Base-by-base conservation (phyloP, 805 yeast genomes). In the Barnettozyma sp. region DNA sequence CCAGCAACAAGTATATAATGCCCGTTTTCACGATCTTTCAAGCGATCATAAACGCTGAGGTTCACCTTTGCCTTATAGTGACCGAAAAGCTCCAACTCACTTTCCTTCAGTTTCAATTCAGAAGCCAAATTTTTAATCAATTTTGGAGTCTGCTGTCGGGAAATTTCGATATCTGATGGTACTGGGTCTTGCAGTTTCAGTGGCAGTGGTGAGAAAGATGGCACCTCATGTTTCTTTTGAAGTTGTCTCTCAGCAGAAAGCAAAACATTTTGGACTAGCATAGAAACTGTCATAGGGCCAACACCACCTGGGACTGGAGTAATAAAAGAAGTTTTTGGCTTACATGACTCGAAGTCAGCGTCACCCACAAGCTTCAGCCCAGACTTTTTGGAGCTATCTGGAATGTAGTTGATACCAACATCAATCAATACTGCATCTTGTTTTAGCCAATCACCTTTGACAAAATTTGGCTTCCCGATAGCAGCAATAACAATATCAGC, bases 271-370 rank as follows among this genome's bases (percentile, higher is more conserved):
- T 81, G 73, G 43, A 88, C 73, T 42, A 90, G 74, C 96, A 88
- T 87, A 26, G 95, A 95, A 32, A 90, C 97, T 19, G 98, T 90
- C 97, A 90, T 90, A 45, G 98, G 98, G 26, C 98, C 98, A 44
- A 90, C 97, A 50, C 97, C 97, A 56, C 97, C 97, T 22, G 98
- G 98, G 38, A 90, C 98, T 13, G 98, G 98, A 6, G 97, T 88
- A 44, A 92, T 73, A 49, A 70, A 73, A 10, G 78, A 63, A 3
- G 88, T 92, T 36, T 68, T 70, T 34, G 65, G 57, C 39, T 68
- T 60, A 36, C 85, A 88, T 21, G 77, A 64, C 36, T 67, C 82
- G 52, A 69, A 90, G 52, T 88, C 96, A 29, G 86, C 96, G 58
- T 90, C 98, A 44, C 98, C 98, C n/a, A 85, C 95, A 56, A 90